Conservation (phyloP, 805 yeast genomes). For the Sugiyamaella qingdaonensis region DNA sequence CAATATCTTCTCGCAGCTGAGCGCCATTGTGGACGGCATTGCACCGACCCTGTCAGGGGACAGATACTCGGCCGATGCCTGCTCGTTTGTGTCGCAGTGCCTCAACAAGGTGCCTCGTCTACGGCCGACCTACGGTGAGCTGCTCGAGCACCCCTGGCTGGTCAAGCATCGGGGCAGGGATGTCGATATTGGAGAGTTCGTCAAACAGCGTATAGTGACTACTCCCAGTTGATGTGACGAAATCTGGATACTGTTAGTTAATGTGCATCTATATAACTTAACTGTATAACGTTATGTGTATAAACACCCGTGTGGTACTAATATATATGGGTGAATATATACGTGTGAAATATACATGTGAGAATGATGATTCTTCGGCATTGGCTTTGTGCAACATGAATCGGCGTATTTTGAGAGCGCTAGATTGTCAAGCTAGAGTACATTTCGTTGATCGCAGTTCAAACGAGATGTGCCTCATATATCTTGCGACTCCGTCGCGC, state of each 20-base stretch:
- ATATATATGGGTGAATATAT: background rate
- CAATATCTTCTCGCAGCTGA: slow-evolving; percentile 85
- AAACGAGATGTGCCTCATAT: no score
- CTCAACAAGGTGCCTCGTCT: slow-evolving; percentile 73
- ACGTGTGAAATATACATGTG: no score
- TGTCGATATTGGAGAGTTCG: slow-evolving; percentile 39
- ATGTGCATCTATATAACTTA: background rate
- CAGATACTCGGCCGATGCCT: slow-evolving; percentile 69
- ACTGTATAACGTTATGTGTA: background rate
- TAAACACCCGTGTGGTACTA: no score
- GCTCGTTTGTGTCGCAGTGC: slow-evolving; percentile 65
- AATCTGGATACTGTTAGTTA: background rate
- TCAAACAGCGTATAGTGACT: slow-evolving; percentile 15
- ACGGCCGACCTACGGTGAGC: slow-evolving; percentile 74
- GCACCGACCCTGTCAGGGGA: slow-evolving; percentile 73
- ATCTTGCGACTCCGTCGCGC: no score
- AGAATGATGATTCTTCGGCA: no score
- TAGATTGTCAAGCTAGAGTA: no score
- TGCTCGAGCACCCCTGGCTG: slow-evolving; percentile 84
- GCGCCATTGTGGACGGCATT: slow-evolving; percentile 95
- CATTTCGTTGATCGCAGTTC: no score
- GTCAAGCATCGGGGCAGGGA: slow-evolving; percentile 43
- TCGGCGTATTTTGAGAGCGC: no score
- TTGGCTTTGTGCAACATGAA: no score
- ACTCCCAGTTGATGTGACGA: slow-evolving; percentile 7